Evolutionary conservation across 495 filamentous ascomycete species (phyloP).

Genomic region (Hyaloscypha variabilis): DNA sequence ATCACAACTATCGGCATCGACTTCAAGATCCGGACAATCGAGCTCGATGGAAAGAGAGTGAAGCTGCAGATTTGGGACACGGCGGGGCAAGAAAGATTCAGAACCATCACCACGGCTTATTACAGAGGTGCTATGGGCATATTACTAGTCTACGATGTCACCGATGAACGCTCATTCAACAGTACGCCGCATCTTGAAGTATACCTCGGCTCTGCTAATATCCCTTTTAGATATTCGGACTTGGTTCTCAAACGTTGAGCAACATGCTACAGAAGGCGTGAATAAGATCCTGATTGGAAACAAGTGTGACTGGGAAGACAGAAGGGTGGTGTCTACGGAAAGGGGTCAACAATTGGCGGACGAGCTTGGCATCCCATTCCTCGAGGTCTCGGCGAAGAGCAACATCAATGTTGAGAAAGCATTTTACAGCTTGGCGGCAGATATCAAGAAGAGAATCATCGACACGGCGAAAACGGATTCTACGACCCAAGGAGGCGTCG

Average conservation of each 20-base stretch:
- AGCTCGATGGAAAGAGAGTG: constrained; percentile 95
- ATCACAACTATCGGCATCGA: constrained; percentile 99
- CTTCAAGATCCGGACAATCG: constrained; percentile 99
- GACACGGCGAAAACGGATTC: constrained; percentile 83
- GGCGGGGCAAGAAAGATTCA: constrained; percentile 95
- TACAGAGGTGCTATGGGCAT: constrained; percentile 99
- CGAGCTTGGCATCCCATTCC: constrained; percentile 96
- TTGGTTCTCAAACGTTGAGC: constrained; percentile 99
- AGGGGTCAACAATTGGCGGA: constrained; percentile 91
- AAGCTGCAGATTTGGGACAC: constrained; percentile 99
- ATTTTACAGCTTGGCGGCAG: constrained; percentile 91
- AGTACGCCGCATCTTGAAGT: constrained; percentile 59
- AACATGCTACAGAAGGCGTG: constrained; percentile 98
- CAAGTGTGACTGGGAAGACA: constrained; percentile 99
- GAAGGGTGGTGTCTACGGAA: constrained; percentile 89
- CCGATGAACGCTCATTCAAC: constrained; percentile 94
- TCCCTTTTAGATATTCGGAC: constrained; percentile 82
- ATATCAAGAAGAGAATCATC: constrained; percentile 96
- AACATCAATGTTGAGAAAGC: constrained; percentile 99
- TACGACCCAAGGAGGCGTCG: constrained; percentile 64
- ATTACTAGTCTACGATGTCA: constrained; percentile 96
- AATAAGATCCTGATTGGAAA: constrained; percentile 99
- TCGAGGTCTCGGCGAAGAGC: constrained; percentile 97
- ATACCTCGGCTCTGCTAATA: constrained; percentile 3
- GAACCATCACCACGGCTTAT: constrained; percentile 98